Conservation (phyloP, 768 basidiomycete species). For the Phlebiopsis gigantea region DNA sequence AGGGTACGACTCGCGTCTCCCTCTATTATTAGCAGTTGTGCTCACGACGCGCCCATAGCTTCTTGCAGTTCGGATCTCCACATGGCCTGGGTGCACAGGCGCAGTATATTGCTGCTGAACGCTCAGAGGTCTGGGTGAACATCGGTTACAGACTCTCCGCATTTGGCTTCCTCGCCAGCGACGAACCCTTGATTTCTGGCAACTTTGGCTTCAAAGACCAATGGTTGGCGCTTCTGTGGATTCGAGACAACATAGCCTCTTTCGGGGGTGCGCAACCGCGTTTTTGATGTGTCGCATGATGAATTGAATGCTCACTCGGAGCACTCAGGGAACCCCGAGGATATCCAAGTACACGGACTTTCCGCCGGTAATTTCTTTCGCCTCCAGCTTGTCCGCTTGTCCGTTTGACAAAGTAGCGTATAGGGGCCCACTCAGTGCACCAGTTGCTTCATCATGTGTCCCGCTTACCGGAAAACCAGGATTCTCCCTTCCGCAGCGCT, state of each 20-base stretch:
- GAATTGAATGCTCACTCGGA: not conserved
- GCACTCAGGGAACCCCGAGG: conserved; percentile 48
- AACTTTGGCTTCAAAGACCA: conserved; percentile 87
- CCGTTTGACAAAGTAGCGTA: not conserved
- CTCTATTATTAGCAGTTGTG: not conserved
- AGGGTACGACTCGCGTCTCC: conserved; percentile 44
- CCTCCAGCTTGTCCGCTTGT: not conserved
- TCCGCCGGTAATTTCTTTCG: conserved; percentile 49
- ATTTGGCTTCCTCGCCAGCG: conserved; percentile 71
- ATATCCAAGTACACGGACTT: conserved; percentile 62
- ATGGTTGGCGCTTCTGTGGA: conserved; percentile 73
- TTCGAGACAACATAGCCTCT: conserved; percentile 55
- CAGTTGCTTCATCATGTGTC: conserved; percentile 70
- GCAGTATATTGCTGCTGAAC: conserved; percentile 59
- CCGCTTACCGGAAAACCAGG: conserved; percentile 46
- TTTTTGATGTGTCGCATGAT: not conserved
- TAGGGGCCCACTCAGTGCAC: conserved; percentile 71
- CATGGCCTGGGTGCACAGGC: conserved; percentile 56
- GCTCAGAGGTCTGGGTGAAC: conserved; percentile 70
- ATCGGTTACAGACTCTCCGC: conserved; percentile 73
- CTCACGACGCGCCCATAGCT: conserved; percentile 33
- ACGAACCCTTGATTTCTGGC: conserved; percentile 54
- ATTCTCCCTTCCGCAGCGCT: conserved; percentile 64
- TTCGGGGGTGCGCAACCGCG: conserved; percentile 59
- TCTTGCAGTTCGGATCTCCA: conserved; percentile 75